Evolutionary conservation across 148 eudicot species (phyloP), one percentile per base, ranked within the genome.

Genomic region (Vaccinium macrocarpon): DNA sequence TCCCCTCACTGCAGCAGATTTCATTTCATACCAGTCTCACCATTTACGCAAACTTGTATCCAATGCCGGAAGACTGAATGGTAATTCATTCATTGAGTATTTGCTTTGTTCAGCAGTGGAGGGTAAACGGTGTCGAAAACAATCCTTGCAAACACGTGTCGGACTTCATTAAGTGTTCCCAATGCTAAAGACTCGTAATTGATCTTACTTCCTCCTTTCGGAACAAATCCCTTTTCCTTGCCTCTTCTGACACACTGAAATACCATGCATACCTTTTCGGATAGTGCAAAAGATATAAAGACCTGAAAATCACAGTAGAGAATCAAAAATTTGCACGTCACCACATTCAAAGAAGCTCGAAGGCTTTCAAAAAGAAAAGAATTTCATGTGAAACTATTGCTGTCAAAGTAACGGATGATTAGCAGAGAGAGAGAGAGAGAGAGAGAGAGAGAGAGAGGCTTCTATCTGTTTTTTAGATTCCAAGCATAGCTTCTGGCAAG

Each of bases 101-200:
- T 59, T 81, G 12, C 61, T 74, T 51, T 76, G 62, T 72, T 57
- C 19, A 82, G 79, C 29, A 55, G 61, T 18, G 84, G 77, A 9
- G 98, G 98, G 84, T 94, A 94, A 82, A 94, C 57, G 16, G 98
- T 91, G 84, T 94, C 95, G 80, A 94, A 96, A 66, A 94, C 91
- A 75, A 93, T 89, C 88, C 98, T 94, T 9, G 98, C 95, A 86
- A 96, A 93, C 48, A 91, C 82, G 77, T 90, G 93, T 48, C 95
- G 88, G 49, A 92, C 91, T 91, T 94, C 98, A 68, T 83, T 84
- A 82, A 90, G 68, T 80, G 85, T 90, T 84, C 98, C 98, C 72
- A 59, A 2, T 57, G 92, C 92, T 84, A 95, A 88, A 91, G 80
- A 82, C 64, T 92, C 90, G 80, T 91, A 89, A 85, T 95, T 86